These are phyloP conservation scores for Themeda triandra DNA, from an alignment of 176 grass and related monocot species.

Conservation along the genomic window DNA sequence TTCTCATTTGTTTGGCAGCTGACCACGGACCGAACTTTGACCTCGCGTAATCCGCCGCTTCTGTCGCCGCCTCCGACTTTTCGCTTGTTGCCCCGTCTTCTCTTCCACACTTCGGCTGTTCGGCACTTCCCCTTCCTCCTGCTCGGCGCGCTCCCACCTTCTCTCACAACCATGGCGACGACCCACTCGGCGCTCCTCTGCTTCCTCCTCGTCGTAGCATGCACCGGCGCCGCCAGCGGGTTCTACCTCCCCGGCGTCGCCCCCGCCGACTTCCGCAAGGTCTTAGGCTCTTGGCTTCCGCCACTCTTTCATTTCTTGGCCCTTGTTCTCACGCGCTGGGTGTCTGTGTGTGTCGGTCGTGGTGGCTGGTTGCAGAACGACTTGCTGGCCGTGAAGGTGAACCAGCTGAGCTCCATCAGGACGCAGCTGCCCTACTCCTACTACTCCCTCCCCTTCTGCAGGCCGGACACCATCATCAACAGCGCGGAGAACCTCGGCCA, in stretches of 20 bases:
- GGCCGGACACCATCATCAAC: slow-evolving; percentile 49
- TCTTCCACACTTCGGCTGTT: background rate
- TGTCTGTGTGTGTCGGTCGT: background rate
- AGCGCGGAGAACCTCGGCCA: slow-evolving; percentile 91
- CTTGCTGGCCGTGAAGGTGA: slow-evolving; percentile 69
- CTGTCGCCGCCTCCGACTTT: too few relatives aligned
- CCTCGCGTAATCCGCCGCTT: too few relatives aligned
- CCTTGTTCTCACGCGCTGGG: background rate
- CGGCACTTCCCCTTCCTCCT: background rate
- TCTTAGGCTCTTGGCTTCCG: background rate
- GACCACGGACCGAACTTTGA: too few relatives aligned
- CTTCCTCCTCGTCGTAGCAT: background rate
- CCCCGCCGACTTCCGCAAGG: slow-evolving; percentile 80
- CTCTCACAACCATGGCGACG: slow-evolving; percentile 12
- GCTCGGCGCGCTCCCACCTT: background rate
- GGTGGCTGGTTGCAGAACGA: slow-evolving; percentile 48
- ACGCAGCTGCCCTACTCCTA: slow-evolving; percentile 91
- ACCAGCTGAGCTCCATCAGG: slow-evolving; percentile 77
- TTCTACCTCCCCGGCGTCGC: slow-evolving; percentile 90
- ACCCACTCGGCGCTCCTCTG: background rate
- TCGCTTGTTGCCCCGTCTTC: too few relatives aligned
- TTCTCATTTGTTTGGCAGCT: too few relatives aligned
- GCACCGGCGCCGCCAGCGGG: slow-evolving; percentile 17
- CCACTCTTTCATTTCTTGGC: background rate
- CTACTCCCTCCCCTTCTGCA: slow-evolving; percentile 81